A percentile compares a stretch with the other conserved stretches of the same genome.
phyloP scores from a whole-genome alignment of 352 stramenopile species.

The Phytophthora nicotianae region DNA sequence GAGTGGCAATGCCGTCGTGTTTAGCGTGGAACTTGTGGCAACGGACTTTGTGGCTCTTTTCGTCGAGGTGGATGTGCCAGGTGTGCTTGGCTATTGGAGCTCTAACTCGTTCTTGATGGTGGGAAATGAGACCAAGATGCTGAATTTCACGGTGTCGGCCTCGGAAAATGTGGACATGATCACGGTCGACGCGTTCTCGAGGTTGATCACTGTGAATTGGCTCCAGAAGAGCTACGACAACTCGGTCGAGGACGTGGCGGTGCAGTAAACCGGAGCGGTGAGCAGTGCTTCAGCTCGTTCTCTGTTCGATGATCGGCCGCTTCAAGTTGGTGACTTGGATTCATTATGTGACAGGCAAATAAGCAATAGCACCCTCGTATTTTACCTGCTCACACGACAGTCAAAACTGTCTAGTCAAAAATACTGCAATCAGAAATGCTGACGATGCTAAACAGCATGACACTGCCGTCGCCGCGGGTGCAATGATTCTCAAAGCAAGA shows the following conservation, averaged over 20 bases:
- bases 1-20: constrained; percentile 12
- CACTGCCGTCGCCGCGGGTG: no score
- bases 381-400: no score
- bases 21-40: constrained; percentile 54
- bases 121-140: constrained; percentile 51
- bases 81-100: constrained; percentile 68
- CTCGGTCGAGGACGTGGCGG: constrained; percentile 8
- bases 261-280: constrained; percentile 17
- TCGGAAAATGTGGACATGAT: constrained; percentile 15
- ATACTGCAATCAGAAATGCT: no score
- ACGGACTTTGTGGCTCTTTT: constrained; percentile 75
- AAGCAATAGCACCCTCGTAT: background rate
- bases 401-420: no score
- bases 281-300: constrained; percentile 15
- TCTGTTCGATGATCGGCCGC: constrained; percentile 10
- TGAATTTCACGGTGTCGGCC: constrained; percentile 50
- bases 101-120: constrained; percentile 79
- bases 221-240: constrained; percentile 74
- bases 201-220: constrained; percentile 58
- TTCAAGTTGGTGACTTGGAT: constrained; percentile 25
- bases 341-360: constrained; percentile 6
- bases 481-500: no score
- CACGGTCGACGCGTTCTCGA: constrained; percentile 40
- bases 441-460: no score
- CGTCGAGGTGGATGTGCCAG: constrained; percentile 62